A percentile compares a stretch with the other conserved stretches of the same genome.
Evolutionary conservation across 2,329 filamentous ascomycete genomes (phyloP).

Genomic region (Didymella segeticola): DNA sequence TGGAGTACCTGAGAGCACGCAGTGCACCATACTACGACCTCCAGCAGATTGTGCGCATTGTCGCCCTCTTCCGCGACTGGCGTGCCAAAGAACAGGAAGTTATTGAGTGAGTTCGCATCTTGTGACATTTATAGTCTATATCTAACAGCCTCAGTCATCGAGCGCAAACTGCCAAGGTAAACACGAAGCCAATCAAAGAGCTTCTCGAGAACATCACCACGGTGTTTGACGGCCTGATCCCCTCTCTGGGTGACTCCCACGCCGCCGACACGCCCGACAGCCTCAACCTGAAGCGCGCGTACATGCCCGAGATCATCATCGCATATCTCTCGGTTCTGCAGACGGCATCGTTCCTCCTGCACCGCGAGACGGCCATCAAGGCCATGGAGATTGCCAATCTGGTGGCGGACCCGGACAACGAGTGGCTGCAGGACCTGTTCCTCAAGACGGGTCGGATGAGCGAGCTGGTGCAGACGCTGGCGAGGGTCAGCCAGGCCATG

Average conservation of each 20-base stretch:
- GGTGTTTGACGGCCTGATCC: conserved; percentile 48
- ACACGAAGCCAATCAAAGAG: conserved; percentile 45
- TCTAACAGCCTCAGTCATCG: conserved; percentile 21
- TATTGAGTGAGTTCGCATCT: conserved; percentile 23
- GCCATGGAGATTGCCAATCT: conserved; percentile 84
- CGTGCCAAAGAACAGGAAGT: conserved; percentile 51
- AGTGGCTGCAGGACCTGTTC: conserved; percentile 48
- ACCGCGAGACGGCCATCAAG: conserved; percentile 78
- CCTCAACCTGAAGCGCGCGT: conserved; percentile 71
- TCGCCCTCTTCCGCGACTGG: conserved; percentile 54
- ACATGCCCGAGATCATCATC: conserved; percentile 84
- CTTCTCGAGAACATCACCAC: conserved; percentile 50
- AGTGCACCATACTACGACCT: conserved; percentile 52
- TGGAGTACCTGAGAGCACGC: conserved; percentile 28
- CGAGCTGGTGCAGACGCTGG: conserved; percentile 66
- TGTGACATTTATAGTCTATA: background rate
- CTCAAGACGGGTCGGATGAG: conserved; percentile 52
- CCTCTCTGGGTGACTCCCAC: conserved; percentile 20
- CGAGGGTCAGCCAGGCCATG: conserved; percentile 76
- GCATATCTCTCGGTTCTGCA: conserved; percentile 84
- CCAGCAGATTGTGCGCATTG: conserved; percentile 51
- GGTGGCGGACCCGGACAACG: conserved; percentile 61
- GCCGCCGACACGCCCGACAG: conserved; percentile 60
- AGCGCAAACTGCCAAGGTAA: conserved; percentile 27
- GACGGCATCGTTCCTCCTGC: conserved; percentile 75